A percentile compares a stretch with the other conserved stretches of the same genome.
Conservation (phyloP, 176 grass and related monocot genomes). For the Carex myosuroides region DNA sequence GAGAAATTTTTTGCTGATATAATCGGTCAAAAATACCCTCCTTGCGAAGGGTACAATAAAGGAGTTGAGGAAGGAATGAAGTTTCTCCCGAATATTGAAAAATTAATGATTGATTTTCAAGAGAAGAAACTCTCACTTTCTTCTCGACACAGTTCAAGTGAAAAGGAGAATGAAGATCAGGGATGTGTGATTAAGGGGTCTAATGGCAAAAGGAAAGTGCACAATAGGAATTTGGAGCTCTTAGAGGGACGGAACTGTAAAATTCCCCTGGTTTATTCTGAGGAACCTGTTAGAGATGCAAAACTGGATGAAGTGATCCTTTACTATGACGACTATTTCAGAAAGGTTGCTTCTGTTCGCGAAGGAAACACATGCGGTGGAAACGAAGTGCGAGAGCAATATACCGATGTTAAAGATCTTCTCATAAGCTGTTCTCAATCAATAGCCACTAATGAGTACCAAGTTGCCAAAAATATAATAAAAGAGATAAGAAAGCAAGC, state of each 20-base stretch:
- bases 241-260: constrained; percentile 24
- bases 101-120: constrained; percentile 11
- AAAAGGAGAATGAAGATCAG: not conserved
- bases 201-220: not conserved
- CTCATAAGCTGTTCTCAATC: constrained; percentile 23
- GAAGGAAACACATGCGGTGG: not conserved
- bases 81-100: constrained; percentile 22
- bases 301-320: constrained; percentile 23
- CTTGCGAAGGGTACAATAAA: not conserved
- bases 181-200: not conserved
- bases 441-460: constrained; percentile 17
- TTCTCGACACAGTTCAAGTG: not conserved
- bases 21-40: constrained; percentile 23
- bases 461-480: not conserved
- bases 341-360: constrained; percentile 3
- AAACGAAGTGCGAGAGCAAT: not conserved
- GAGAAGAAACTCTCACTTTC: not conserved
- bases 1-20: constrained; percentile 34
- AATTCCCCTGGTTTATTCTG: not conserved
- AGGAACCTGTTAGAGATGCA: constrained; percentile 11
- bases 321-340: not conserved
- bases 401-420: not conserved
- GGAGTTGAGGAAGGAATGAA: constrained; percentile 26
- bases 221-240: not conserved
- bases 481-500: constrained; percentile 21